Evolutionary conservation across 768 basidiomycete genomes (phyloP).

Genomic region (Suillus decipiens): DNA sequence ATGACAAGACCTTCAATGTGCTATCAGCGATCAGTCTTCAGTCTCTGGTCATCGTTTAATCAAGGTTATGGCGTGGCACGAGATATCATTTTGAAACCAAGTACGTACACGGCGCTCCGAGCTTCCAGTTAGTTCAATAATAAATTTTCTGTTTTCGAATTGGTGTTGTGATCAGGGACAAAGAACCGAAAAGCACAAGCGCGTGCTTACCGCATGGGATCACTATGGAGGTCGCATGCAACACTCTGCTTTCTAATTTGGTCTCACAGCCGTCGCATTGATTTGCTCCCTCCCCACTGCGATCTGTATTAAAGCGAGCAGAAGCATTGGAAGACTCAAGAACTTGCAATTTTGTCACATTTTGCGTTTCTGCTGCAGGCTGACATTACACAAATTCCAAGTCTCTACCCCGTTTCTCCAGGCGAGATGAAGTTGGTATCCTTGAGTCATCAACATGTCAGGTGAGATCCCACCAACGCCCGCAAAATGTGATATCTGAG

Average conservation of each 20-base stretch:
- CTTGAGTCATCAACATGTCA: background rate
- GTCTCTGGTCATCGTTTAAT: background rate
- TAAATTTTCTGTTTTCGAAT: background rate
- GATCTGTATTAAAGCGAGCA: background rate
- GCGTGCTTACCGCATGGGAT: conserved; percentile 2
- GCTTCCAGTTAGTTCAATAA: background rate
- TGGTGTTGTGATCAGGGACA: background rate
- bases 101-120: background rate
- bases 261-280: background rate
- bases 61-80: background rate
- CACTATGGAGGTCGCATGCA: background rate
- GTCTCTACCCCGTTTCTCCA: background rate
- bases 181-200: background rate
- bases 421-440: background rate
- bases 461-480: background rate
- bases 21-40: background rate
- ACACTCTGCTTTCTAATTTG: background rate
- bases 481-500: background rate
- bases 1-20: background rate
- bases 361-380: background rate
- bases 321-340: too few relatives aligned
- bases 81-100: background rate
- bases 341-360: background rate
- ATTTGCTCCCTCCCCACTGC: background rate
- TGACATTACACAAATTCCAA: too few relatives aligned